These are phyloP conservation scores for Orobanche coerulescens DNA, from an alignment of 257 asterid species.

Conservation along the genomic window DNA sequence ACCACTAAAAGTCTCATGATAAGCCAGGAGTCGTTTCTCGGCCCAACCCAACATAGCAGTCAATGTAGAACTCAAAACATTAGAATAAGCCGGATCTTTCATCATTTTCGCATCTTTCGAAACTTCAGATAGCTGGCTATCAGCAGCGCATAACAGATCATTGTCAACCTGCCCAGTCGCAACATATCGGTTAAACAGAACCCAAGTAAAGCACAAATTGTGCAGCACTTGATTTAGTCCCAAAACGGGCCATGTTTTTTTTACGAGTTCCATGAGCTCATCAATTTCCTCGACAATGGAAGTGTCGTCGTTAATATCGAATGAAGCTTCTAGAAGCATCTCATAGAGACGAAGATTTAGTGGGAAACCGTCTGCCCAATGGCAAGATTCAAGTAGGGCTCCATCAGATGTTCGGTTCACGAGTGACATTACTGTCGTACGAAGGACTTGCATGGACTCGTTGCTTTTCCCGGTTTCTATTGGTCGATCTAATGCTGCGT, in stretches of 20 bases:
- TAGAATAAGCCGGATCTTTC: conserved; percentile 69
- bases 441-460: conserved; percentile 95
- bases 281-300: conserved; percentile 86
- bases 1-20: conserved; percentile 82
- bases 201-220: conserved; percentile 90
- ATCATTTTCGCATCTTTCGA: conserved; percentile 79
- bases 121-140: conserved; percentile 75
- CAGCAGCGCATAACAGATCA: conserved; percentile 76
- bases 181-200: conserved; percentile 74
- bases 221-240: conserved; percentile 87
- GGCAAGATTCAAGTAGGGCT: conserved; percentile 59
- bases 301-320: conserved; percentile 68
- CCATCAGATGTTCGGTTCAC: conserved; percentile 81
- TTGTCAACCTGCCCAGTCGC: conserved; percentile 79
- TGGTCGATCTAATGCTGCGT: conserved; percentile 75
- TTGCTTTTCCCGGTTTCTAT: conserved; percentile 95
- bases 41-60: conserved; percentile 97
- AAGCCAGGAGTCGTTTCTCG: conserved; percentile 94
- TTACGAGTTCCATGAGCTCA: conserved; percentile 89
- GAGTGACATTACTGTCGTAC: conserved; percentile 72
- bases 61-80: conserved; percentile 74
- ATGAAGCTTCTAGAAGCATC: conserved; percentile 82
- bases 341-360: conserved; percentile 88
- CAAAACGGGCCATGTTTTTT: conserved; percentile 89
- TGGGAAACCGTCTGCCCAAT: conserved; percentile 98